phyloP scores from a whole-genome alignment of 208 protist genomes.

The Trichomonas vaginalis region DNA sequence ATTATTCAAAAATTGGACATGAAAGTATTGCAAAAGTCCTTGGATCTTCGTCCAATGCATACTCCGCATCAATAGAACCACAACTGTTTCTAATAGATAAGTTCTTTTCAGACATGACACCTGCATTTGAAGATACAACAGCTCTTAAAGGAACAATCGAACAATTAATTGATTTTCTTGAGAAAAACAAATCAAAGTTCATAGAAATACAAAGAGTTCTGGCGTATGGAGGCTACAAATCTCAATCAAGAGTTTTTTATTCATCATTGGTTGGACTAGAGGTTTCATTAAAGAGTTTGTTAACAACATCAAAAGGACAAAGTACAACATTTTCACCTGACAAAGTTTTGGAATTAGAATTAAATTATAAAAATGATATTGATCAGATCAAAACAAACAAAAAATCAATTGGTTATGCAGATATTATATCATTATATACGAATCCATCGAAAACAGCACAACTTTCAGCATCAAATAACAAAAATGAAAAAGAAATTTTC shows the following conservation, averaged over 20 bases:
- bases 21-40: neutral
- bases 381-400: neutral
- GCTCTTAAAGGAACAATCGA: neutral
- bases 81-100: neutral
- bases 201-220: neutral
- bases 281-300: neutral
- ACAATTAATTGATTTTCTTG: neutral
- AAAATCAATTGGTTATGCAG: neutral
- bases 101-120: neutral
- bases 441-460: neutral
- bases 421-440: neutral
- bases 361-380: neutral
- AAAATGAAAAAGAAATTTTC: neutral
- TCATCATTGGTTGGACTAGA: neutral
- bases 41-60: neutral
- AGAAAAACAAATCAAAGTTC: neutral
- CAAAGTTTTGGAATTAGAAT: neutral
- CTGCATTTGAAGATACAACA: neutral
- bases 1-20: neutral
- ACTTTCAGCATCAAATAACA: neutral
- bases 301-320: neutral
- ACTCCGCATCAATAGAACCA: neutral
- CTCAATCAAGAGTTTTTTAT: neutral
- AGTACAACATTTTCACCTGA: neutral
- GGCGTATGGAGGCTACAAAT: neutral